A percentile compares a stretch with the other conserved stretches of the same genome.
These are phyloP conservation scores for Eucalyptus cloeziana DNA, from an alignment of 345 rosid genomes.

Conservation along the genomic window DNA sequence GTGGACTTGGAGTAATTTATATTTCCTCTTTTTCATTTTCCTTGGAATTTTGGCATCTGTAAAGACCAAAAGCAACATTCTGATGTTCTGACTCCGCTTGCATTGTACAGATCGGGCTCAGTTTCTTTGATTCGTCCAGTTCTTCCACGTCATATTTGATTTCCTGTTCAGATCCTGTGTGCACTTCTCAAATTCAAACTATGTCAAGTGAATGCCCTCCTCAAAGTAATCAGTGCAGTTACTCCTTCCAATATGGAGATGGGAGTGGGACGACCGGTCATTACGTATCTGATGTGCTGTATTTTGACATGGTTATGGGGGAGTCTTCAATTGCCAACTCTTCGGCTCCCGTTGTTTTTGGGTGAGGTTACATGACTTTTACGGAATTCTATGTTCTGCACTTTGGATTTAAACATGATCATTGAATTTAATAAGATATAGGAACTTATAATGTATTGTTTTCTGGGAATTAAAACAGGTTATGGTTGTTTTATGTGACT, in stretches of 20 bases:
- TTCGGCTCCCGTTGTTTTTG: conserved; percentile 68
- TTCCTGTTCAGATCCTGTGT: conserved; percentile 31
- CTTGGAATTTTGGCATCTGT: neutral
- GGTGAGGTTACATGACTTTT: conserved; percentile 35
- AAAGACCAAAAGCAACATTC: neutral
- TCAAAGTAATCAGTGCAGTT: conserved; percentile 63
- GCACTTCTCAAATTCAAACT: conserved; percentile 28
- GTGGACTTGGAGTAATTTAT: conserved; percentile 78
- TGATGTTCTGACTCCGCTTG: neutral
- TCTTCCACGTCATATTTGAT: conserved; percentile 61
- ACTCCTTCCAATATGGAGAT: conserved; percentile 87
- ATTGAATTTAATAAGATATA: neutral
- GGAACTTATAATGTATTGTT: neutral
- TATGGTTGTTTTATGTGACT: neutral
- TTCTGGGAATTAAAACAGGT: neutral
- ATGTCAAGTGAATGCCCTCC: conserved; percentile 54
- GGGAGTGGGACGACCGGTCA: conserved; percentile 93
- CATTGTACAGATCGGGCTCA: conserved; percentile 59
- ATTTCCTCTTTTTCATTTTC: conserved; percentile 1
- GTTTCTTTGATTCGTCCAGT: conserved; percentile 53
- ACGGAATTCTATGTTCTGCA: neutral
- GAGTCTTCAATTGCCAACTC: conserved; percentile 61
- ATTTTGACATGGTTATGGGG: conserved; percentile 65
- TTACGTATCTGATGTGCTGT: conserved; percentile 59
- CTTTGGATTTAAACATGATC: neutral